Evolutionary conservation across 345 rosid species (phyloP), one percentile per base, ranked within the genome.

Genomic region (Salix exigua): DNA sequence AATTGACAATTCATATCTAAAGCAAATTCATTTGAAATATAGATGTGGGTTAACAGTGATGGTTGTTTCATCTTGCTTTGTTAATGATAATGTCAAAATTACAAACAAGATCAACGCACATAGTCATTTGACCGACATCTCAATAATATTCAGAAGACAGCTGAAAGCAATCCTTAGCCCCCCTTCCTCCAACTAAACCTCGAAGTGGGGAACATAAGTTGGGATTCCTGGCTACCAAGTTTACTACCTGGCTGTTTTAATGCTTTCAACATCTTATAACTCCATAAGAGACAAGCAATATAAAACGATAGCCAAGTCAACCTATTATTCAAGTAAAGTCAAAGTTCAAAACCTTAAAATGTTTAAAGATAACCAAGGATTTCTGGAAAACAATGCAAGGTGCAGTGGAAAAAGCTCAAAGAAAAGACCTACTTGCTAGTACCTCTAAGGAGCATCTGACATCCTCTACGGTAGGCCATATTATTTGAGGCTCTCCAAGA

Each of bases 391-490:
- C 19, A 64, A 67, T 46, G 66, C 7, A 18, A 14, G 30, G 3
- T 14, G 65, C 25, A 72, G 18, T 16, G 50, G 17, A 63, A 73
- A 66, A 71, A 58, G 71, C 68, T 25, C 68, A 48, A 25, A 65
- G n/a, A 51, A 68, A 66, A 21, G 67, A 48, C 66, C 73, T 77
- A 38, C 68, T 71, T 23, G 74, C 77, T 68, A 71, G 72, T 89
- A 95, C 98, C 97, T 96, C 97, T 85, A 89, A 83, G 64, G 96
- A 96, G 87, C 93, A 91, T 81, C 98, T 86, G 81, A 93, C 91
- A 81, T 93, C 94, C 82, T 96, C 98, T 73, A 92, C 96, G 7
- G 89, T 86, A 67, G 99, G 99, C 99, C 99, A 93, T 85, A 96
- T 83, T 72, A 96, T 92, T 81, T 71, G 76, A 12, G 98, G 91